Evolutionary conservation across 495 filamentous ascomycete genomes (phyloP), one percentile per base, ranked within the genome.

Genomic region (Penicillium riverlandense): DNA sequence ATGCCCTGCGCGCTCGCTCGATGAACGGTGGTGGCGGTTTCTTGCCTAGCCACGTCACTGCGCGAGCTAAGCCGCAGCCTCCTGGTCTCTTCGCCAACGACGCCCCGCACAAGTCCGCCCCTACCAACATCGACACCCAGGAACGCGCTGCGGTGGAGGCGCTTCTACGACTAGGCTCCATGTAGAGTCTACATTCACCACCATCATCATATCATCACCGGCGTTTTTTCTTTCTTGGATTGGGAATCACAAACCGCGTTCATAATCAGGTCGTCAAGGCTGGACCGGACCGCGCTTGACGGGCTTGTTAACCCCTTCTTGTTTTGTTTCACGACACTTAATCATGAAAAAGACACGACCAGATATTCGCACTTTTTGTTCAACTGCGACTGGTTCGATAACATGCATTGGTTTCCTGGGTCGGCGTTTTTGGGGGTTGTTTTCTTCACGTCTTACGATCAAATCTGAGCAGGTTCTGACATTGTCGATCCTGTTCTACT

Each of bases 131-230:
- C 33, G 64, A 65, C 28, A 58, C 61, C 44, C 65, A 70, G 66
- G 88, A 94, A 71, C 83, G 85, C 58, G 86, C 88, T 58, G 88
- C 88, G 32, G 79, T 89, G 49, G 88, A 88, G 63, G 87, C 87
- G 43, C 79, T 94, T 62, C 72, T 94, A 54, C 79, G 80, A 65
- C 79, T 94, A 65, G 86, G 86, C 66, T 89, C 85, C 66, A 85
- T 90, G 83, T 90, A 85, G 85, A 72, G 71, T 57, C 57, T 54
- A 43, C 41, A 22, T 22, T 6, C 22, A 22, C 6, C 22, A 22
- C 22, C 22, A 22, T 16, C 32, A 30, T 30, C 30, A 39, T 36
- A 9, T 40, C 44, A 45, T 55, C 29, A 47, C 48, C 41, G 57
- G 57, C 64, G 59, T 63, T 63, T 43, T 45, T 39, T 40, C 14